These are phyloP conservation scores for Cyberlindnera bimundalis DNA, from an alignment of 805 yeast species.

Conservation along the genomic window DNA sequence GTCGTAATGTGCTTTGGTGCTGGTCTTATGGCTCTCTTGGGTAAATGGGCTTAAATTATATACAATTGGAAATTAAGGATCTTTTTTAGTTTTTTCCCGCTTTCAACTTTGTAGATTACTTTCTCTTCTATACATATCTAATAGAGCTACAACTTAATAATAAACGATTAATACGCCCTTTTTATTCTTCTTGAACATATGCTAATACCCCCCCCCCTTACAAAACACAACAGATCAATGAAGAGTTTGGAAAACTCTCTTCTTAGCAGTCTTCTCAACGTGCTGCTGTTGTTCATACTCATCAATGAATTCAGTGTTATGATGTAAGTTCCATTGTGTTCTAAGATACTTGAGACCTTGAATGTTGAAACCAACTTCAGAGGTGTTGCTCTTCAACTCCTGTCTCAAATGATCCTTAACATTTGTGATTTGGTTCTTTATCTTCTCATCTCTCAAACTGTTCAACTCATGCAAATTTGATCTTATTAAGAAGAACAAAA, in stretches of 20 bases:
- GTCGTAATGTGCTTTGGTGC: slow-evolving; percentile 57
- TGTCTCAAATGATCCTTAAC: slow-evolving; percentile 62
- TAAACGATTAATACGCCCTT: too few relatives aligned
- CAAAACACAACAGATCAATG: too few relatives aligned
- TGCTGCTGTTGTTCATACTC: slow-evolving; percentile 52
- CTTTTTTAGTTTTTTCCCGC: too few relatives aligned
- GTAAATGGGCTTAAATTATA: slow-evolving; percentile 58
- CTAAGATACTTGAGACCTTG: slow-evolving; percentile 76
- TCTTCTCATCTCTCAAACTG: slow-evolving; percentile 56
- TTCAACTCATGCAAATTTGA: slow-evolving; percentile 78
- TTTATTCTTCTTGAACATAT: too few relatives aligned
- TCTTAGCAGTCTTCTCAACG: slow-evolving; percentile 55
- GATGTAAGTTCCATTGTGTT: slow-evolving; percentile 75
- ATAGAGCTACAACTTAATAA: too few relatives aligned
- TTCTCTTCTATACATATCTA: too few relatives aligned
- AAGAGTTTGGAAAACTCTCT: slow-evolving; percentile 69
- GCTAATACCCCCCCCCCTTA: too few relatives aligned
- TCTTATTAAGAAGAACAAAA: slow-evolving; percentile 70
- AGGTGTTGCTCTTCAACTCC: slow-evolving; percentile 47
- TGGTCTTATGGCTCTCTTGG: slow-evolving; percentile 75
- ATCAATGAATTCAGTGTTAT: slow-evolving; percentile 70
- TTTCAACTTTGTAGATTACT: too few relatives aligned
- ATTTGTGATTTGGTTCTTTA: slow-evolving; percentile 60
- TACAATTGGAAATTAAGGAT: too few relatives aligned
- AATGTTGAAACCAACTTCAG: slow-evolving; percentile 75